Evolutionary conservation across 768 basidiomycete genomes (phyloP), one percentile per base, ranked within the genome.

Genomic region (Cystofilobasidium ferigula): DNA sequence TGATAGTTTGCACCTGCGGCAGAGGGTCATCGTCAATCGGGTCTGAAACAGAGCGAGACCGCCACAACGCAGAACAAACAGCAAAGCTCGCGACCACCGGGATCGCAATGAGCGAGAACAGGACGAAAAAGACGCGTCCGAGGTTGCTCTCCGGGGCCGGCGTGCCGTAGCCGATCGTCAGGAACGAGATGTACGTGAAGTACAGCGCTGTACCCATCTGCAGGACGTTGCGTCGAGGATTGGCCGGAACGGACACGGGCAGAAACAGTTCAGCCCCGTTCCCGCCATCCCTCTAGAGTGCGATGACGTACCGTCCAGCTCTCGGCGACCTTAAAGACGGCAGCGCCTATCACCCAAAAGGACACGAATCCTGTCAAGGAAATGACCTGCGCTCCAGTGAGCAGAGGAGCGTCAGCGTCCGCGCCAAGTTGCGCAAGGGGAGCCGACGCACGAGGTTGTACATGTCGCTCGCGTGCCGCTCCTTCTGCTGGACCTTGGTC

Each of bases 21-120:
- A 5, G 10, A 20, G 20, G 43, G 18, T 45, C 43, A 20, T 45
- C 43, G 43, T 5, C 43, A 22, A 22, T 5, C 8, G 43, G 12
- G 10, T 13, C 13, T 26, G 35, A 32, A 54, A 6, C 3, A 34
- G 26, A 13, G 9, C 36, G 26, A 12, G 6, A 12, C 28, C 4
- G 20, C 24, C 62, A 61, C 58, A 38, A 63, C 13, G 16, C 14
- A 18, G 10, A 42, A 6, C 61, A 73, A 35, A 74, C 73, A 8
- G 74, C 75, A 61, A 77, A 75, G 3, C 73, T 74, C 35, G 76
- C 75, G 34, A 77, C 72, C 47, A 77, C 70, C 3, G 76, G 76
- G 30, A 77, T 76, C 40, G 76, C 74, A 63, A 73, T 69, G 30
- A 77, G 61, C 16, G 71, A 70, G 63, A 74, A 77, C 35, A 74